phyloP scores from a whole-genome alignment of 139 green algal species.

The Coelastrella sp. region DNA sequence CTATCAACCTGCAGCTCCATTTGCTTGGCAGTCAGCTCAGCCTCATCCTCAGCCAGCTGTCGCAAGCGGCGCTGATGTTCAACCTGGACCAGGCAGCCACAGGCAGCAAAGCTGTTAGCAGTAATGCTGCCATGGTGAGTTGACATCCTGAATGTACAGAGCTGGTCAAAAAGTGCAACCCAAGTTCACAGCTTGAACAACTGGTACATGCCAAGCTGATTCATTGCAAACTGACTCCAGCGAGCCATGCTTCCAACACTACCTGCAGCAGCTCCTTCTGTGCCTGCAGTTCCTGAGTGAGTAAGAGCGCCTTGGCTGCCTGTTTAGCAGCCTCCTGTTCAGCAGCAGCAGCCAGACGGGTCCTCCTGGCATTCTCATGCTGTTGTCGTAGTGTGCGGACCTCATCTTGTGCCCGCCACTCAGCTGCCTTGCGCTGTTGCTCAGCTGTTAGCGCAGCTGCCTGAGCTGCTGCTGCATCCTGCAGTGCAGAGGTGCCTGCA shows the following conservation, averaged over 20 bases:
- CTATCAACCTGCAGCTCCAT: conserved; percentile 48
- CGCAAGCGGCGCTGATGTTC: conserved; percentile 57
- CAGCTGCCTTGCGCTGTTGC: conserved; percentile 45
- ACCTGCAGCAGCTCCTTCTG: conserved; percentile 58
- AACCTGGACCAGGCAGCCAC: conserved; percentile 30
- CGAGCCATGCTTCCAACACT: neutral
- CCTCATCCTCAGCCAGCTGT: conserved; percentile 59
- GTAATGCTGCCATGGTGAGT: neutral
- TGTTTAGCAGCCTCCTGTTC: conserved; percentile 53
- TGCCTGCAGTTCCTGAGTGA: conserved; percentile 45
- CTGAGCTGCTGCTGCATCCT: conserved; percentile 55
- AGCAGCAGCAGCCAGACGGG: neutral
- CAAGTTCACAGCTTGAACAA: neutral
- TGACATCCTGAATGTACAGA: neutral
- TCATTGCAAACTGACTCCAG: no score
- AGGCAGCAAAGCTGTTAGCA: neutral
- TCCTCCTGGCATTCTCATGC: conserved; percentile 40
- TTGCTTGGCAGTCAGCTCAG: conserved; percentile 45
- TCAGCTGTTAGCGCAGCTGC: conserved; percentile 50
- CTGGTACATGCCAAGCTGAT: no score
- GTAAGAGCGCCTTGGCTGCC: conserved; percentile 49
- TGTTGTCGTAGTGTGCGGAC: conserved; percentile 4
- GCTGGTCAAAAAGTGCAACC: no score
- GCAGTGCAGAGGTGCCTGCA: conserved; percentile 52
- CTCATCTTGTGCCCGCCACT: conserved; percentile 56